Conservation (phyloP, 164 flowering plant species). For the Platanus orientalis region DNA sequence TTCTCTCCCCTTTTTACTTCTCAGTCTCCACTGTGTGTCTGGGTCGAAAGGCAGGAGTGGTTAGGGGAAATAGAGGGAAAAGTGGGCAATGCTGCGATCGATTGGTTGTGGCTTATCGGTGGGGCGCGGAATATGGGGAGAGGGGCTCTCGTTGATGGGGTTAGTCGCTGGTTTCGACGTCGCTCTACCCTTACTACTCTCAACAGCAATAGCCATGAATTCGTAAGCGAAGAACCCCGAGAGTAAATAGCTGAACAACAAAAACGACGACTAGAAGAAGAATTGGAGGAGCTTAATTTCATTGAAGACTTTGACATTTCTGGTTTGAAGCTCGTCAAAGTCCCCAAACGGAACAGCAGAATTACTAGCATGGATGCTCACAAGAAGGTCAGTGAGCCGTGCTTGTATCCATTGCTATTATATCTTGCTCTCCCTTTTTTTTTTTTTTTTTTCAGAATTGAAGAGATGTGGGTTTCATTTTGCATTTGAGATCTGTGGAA, state of each 20-base stretch:
- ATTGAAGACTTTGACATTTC: slow-evolving; percentile 35
- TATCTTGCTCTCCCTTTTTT: too few relatives aligned
- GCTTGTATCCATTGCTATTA: not conserved
- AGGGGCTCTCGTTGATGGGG: slow-evolving; percentile 28
- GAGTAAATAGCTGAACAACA: not conserved
- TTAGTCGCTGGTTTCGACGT: slow-evolving; percentile 31
- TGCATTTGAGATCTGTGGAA: too few relatives aligned
- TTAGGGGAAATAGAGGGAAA: too few relatives aligned
- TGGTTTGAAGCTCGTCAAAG: slow-evolving; percentile 37
- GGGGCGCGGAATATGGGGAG: slow-evolving; percentile 14
- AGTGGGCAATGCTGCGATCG: slow-evolving; percentile 8
- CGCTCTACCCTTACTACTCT: slow-evolving; percentile 7
- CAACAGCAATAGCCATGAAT: not conserved
- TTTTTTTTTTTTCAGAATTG: too few relatives aligned
- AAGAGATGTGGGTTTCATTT: too few relatives aligned
- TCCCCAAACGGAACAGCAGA: slow-evolving; percentile 33
- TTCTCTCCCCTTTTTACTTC: too few relatives aligned
- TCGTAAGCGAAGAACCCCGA: not conserved
- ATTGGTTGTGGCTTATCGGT: not conserved
- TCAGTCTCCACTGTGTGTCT: too few relatives aligned
- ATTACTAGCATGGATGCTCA: slow-evolving; percentile 38
- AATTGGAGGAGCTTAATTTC: slow-evolving; percentile 18
- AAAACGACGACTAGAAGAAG: too few relatives aligned
- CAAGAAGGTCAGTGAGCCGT: slow-evolving; percentile 34
- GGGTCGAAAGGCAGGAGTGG: too few relatives aligned